Evolutionary conservation across 2,329 filamentous ascomycete genomes (phyloP).

Genomic region (Monosporascus sp.): DNA sequence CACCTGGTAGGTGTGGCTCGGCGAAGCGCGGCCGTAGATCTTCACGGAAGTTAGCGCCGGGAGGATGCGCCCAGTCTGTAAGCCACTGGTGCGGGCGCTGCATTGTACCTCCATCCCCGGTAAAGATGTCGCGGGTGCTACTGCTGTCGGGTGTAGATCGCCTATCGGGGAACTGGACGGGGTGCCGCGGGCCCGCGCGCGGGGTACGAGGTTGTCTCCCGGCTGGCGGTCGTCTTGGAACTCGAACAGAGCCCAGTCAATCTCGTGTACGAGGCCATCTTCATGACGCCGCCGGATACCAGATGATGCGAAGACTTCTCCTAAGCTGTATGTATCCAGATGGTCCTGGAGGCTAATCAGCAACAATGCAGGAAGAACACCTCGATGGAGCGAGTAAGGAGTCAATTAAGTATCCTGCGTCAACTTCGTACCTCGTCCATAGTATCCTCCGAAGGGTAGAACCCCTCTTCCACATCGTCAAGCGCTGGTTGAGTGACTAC

Average conservation of each 20-base stretch:
- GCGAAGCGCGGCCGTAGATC: conserved; percentile 76
- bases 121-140: conserved; percentile 56
- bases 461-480: conserved; percentile 77
- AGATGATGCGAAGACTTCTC: conserved; percentile 82
- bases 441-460: conserved; percentile 67
- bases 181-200: conserved; percentile 21
- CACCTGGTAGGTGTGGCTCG: conserved; percentile 66
- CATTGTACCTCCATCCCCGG: conserved; percentile 79
- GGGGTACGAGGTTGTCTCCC: conserved; percentile 63
- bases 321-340: conserved; percentile 72
- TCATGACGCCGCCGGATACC: conserved; percentile 74
- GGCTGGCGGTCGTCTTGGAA: conserved; percentile 69
- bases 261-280: conserved; percentile 75
- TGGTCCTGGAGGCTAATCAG: conserved; percentile 60
- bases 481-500: conserved; percentile 87
- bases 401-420: background rate
- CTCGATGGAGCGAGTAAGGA: background rate
- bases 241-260: conserved; percentile 90
- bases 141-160: conserved; percentile 48
- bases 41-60: conserved; percentile 78
- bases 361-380: conserved; percentile 15
- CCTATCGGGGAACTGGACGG: conserved; percentile 20
- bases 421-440: conserved; percentile 50
- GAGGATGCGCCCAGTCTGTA: conserved; percentile 73
- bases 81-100: conserved; percentile 78